Evolutionary conservation across 805 yeast genomes (phyloP), one percentile per base, ranked within the genome.

Genomic region (Barnettozyma pratensis): DNA sequence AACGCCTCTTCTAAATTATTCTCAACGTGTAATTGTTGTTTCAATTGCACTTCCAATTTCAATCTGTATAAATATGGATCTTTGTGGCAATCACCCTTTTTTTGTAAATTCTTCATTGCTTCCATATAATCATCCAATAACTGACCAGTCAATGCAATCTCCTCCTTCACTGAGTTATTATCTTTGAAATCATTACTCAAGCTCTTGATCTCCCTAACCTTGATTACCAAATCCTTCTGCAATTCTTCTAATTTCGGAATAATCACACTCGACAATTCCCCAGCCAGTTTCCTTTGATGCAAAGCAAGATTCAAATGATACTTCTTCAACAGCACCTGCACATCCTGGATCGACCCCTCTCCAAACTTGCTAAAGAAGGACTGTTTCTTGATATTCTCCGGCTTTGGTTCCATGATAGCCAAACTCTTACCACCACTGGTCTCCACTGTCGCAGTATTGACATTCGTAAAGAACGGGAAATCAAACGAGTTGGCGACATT

Each of bases 1-100:
- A 80, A 91, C 0, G 97, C 96, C 62, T 90, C 96, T 61, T 89
- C 88, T 43, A 92, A 71, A 60, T 83, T 85, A 68, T 84, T 85
- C 64, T 92, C 97, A 65, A 89, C 96, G 26, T 76, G 75, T 44
- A 92, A 67, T 64, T 89, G 96, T 55, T 77, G 77, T 55, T 78
- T 83, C 58, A 94, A 76, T 66, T 85, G 92, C 56, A 81, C 73
- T 58, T 91, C 96, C 53, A 92, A 71, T 42, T 73, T 70, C 36
- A 81, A 66, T 63, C 86, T 85, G 39, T 86, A 72, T 48, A 94
- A 66, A 60, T 80, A 91, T 1, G 98, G 98, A 65, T 92, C 99
- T 54, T 64, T 59, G 39, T 68, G 69, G 14, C 75, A 69, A 39
- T 69, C 68, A 37, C 73, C 71, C 4, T 67, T 65, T 28, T 62